Evolutionary conservation across 345 rosid species (phyloP).

Genomic region (Mallotus nudiflorus): DNA sequence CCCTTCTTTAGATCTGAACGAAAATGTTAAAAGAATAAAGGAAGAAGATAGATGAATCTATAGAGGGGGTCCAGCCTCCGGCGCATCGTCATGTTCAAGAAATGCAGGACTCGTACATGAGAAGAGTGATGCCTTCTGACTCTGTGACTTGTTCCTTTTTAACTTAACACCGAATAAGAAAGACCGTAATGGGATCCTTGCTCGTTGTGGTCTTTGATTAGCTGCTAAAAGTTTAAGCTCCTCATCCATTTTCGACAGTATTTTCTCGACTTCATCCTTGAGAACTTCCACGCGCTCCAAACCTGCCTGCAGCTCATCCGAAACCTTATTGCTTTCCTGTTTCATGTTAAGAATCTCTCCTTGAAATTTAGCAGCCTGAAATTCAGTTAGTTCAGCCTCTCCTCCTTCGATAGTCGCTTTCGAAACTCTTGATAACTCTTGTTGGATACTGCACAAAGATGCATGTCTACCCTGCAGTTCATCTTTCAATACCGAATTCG

Average conservation of each 20-base stretch:
- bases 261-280: slow-evolving; percentile 52
- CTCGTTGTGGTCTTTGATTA: slow-evolving; percentile 26
- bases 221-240: slow-evolving; percentile 47
- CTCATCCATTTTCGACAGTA: slow-evolving; percentile 48
- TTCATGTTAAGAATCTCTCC: slow-evolving; percentile 91
- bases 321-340: slow-evolving; percentile 75
- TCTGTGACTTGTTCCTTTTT: slow-evolving; percentile 52
- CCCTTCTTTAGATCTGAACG: not conserved
- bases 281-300: slow-evolving; percentile 45
- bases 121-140: slow-evolving; percentile 54
- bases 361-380: slow-evolving; percentile 78
- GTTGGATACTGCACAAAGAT: slow-evolving; percentile 56
- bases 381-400: slow-evolving; percentile 46
- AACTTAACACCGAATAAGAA: slow-evolving; percentile 88
- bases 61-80: slow-evolving; percentile 8
- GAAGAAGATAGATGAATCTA: not conserved
- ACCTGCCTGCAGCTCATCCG: slow-evolving; percentile 58
- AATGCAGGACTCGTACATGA: slow-evolving; percentile 57
- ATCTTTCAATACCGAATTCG: slow-evolving; percentile 60
- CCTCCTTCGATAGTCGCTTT: slow-evolving; percentile 28
- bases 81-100: slow-evolving; percentile 47
- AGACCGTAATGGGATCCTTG: slow-evolving; percentile 72
- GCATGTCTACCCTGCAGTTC: slow-evolving; percentile 60
- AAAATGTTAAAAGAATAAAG: not conserved
- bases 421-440: slow-evolving; percentile 35